phyloP scores from a whole-genome alignment of 352 stramenopile genomes.

The Pythium folliculosum region DNA sequence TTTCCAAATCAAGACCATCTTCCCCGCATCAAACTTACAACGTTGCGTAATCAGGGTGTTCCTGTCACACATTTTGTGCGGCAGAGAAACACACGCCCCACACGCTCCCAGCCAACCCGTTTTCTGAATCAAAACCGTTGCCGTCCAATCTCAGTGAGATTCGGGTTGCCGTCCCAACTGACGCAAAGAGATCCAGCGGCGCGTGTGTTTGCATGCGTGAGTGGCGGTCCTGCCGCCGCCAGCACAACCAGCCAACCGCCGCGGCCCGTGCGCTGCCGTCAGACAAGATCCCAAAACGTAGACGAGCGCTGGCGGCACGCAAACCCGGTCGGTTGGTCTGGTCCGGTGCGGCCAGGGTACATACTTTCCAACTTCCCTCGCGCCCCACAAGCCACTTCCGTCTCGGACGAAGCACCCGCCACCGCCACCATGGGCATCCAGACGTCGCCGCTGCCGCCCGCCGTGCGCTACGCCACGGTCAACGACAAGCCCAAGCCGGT shows the following conservation, averaged over 20 bases:
- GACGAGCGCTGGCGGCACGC: conserved; percentile 23
- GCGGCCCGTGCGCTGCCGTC: neutral
- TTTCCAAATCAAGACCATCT: neutral
- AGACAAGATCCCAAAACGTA: conserved; percentile 25
- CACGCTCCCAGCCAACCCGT: neutral
- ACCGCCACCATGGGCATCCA: conserved; percentile 50
- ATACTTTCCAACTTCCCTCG: conserved; percentile 18
- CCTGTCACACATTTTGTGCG: conserved; percentile 19
- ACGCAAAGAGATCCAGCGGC: conserved; percentile 1
- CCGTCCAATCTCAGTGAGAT: conserved; percentile 31
- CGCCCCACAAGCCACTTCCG: neutral
- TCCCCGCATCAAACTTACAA: neutral
- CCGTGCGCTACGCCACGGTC: conserved; percentile 29
- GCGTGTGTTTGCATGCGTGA: conserved; percentile 11
- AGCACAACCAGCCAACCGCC: conserved; percentile 22
- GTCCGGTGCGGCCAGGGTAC: conserved; percentile 12
- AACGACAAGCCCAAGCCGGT: conserved; percentile 28
- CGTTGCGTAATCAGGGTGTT: conserved; percentile 7
- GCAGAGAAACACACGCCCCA: conserved; percentile 18
- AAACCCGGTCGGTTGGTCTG: neutral
- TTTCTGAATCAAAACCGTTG: conserved; percentile 11
- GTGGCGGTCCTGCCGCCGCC: neutral
- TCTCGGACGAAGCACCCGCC: neutral
- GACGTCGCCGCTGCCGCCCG: conserved; percentile 16
- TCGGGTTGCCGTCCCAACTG: conserved; percentile 9